Conservation (phyloP, 768 basidiomycete species). For the Pisolithus tinctorius region DNA sequence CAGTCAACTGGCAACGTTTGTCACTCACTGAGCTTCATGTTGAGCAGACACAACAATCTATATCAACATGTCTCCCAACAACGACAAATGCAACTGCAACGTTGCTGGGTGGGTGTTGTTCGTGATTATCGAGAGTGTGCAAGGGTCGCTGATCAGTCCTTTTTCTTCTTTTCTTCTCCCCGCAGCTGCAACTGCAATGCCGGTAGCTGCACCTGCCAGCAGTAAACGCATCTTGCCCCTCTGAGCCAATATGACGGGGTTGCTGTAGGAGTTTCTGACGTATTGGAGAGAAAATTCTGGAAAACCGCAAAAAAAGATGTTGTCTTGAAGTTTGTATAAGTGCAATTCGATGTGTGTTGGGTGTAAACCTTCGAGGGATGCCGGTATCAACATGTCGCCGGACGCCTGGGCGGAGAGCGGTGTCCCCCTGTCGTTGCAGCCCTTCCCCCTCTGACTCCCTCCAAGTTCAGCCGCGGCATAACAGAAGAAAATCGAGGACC, state of each 20-base stretch:
- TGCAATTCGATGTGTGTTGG: background rate
- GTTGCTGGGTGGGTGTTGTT: background rate
- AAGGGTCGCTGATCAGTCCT: background rate
- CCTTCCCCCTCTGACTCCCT: too few relatives aligned
- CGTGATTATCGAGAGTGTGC: background rate
- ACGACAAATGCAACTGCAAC: background rate
- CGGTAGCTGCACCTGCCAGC: background rate
- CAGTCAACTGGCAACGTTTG: background rate
- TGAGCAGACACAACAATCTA: background rate
- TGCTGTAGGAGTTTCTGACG: background rate
- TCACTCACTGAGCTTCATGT: background rate
- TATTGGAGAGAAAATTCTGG: background rate
- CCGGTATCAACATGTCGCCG: background rate
- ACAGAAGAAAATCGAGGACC: too few relatives aligned
- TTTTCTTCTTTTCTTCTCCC: background rate
- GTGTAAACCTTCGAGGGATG: background rate
- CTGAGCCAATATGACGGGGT: background rate
- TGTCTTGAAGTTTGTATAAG: background rate
- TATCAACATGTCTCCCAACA: background rate
- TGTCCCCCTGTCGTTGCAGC: too few relatives aligned
- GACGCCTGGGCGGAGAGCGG: background rate
- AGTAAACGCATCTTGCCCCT: background rate
- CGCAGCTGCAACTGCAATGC: background rate
- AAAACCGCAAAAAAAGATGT: background rate
- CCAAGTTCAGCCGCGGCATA: too few relatives aligned